Percentiles rank a stretch among this genome's conserved stretches.
These are phyloP conservation scores for Vittaforma corneae DNA, from an alignment of 371 early-diverging fungal species.

Conservation along the genomic window DNA sequence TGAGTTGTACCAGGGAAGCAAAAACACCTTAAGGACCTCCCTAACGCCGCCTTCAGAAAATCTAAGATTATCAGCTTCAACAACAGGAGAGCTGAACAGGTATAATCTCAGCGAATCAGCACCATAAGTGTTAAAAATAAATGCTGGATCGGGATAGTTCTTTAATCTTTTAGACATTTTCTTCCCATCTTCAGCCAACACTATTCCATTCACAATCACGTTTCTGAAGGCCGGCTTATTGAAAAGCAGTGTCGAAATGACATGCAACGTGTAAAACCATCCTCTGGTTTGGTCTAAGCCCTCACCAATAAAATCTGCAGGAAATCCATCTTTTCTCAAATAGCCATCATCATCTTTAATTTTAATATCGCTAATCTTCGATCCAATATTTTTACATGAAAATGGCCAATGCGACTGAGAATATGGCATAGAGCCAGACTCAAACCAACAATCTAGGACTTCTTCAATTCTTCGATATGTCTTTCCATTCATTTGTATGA, in stretches of 20 bases:
- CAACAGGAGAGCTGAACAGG: constrained; percentile 94
- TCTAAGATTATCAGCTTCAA: constrained; percentile 83
- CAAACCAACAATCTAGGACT: constrained; percentile 98
- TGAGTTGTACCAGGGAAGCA: constrained; percentile 97
- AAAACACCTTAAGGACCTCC: constrained; percentile 79
- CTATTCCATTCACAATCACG: constrained; percentile 93
- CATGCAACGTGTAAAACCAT: constrained; percentile 99
- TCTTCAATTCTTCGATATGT: constrained; percentile 80
- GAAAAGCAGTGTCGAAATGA: constrained; percentile 91
- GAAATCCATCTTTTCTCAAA: constrained; percentile 64
- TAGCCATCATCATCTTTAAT: constrained; percentile 45
- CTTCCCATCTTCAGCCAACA: constrained; percentile 93
- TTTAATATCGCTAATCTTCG: constrained; percentile 62
- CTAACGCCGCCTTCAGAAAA: constrained; percentile 97
- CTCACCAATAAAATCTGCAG: constrained; percentile 99
- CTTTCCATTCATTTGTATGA: constrained; percentile 71
- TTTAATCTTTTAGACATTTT: constrained; percentile 99
- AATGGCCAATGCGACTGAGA: constrained; percentile 98
- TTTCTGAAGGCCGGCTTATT: constrained; percentile 95
- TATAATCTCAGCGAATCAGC: constrained; percentile 90
- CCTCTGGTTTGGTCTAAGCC: constrained; percentile 99
- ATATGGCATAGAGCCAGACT: constrained; percentile 94
- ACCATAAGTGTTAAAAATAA: constrained; percentile 78
- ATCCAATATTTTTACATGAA: constrained; percentile 8
- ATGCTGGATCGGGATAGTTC: constrained; percentile 93